Percentiles rank a stretch among this genome's conserved stretches.
These are phyloP conservation scores for Euphorbia peplus DNA, from an alignment of 345 rosid species.

Conservation along the genomic window DNA sequence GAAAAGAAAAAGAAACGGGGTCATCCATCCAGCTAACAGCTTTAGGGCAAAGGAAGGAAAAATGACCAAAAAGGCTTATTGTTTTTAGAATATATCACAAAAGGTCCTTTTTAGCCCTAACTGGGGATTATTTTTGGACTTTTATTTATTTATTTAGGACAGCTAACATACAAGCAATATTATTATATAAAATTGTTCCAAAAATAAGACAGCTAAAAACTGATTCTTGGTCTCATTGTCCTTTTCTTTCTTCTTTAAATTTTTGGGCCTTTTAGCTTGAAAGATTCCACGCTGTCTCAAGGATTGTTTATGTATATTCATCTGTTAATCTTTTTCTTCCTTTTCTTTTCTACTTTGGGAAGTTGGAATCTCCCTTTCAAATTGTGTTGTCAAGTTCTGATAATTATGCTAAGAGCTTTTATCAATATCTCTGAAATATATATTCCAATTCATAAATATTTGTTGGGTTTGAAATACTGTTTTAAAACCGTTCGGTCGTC, in stretches of 20 bases:
- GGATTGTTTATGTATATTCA: neutral
- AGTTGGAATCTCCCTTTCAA: constrained; percentile 10
- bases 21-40: constrained; percentile 43
- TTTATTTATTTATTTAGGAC: constrained; percentile 8
- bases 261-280: constrained; percentile 15
- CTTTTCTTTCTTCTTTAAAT: constrained; percentile 11
- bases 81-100: constrained; percentile 47
- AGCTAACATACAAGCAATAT: constrained; percentile 3
- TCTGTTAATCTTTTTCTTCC: neutral
- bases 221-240: neutral
- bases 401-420: too few relatives aligned
- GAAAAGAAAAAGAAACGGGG: constrained; percentile 12
- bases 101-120: constrained; percentile 72
- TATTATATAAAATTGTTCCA: neutral
- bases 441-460: too few relatives aligned
- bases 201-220: constrained; percentile 28
- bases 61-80: constrained; percentile 47
- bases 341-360: neutral
- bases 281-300: constrained; percentile 24
- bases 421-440: too few relatives aligned
- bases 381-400: too few relatives aligned
- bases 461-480: too few relatives aligned
- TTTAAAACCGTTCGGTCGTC: too few relatives aligned
- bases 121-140: neutral
- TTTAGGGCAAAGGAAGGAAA: constrained; percentile 43